Evolutionary conservation across 148 eudicot species (phyloP).

Genomic region (Silene uniflora): DNA sequence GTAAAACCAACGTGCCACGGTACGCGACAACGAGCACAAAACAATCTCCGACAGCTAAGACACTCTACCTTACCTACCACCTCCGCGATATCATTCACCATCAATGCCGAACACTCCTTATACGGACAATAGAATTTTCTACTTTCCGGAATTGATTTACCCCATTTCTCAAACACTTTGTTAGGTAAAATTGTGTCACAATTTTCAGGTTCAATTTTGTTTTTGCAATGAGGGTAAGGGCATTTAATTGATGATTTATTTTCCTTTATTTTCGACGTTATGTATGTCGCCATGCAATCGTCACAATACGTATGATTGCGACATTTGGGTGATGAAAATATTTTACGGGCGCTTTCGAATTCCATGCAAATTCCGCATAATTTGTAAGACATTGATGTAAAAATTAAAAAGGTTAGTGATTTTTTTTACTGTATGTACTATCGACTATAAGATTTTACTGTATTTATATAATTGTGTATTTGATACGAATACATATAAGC

Average conservation of each 20-base stretch:
- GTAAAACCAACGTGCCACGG: constrained; percentile 52
- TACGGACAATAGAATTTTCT: constrained; percentile 53
- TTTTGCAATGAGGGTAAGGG: constrained; percentile 31
- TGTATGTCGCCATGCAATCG: constrained; percentile 38
- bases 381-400: too few species aligned
- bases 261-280: constrained; percentile 35
- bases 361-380: constrained; percentile 71
- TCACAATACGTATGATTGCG: constrained; percentile 46
- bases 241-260: constrained; percentile 23
- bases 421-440: too few species aligned
- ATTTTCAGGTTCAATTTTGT: constrained; percentile 21
- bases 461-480: too few species aligned
- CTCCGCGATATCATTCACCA: constrained; percentile 29
- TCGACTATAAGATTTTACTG: too few species aligned
- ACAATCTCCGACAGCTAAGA: too few species aligned
- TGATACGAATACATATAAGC: too few species aligned
- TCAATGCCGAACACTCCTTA: constrained; percentile 46
- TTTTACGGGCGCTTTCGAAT: constrained; percentile 28
- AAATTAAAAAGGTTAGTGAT: too few species aligned
- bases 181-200: constrained; percentile 28
- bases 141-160: constrained; percentile 24
- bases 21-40: constrained; percentile 53
- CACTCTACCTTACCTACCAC: constrained; percentile 31
- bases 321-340: constrained; percentile 32
- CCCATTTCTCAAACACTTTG: constrained; percentile 42